A percentile compares a stretch with the other conserved stretches of the same genome.
Evolutionary conservation across 2,329 filamentous ascomycete genomes (phyloP).

Genomic region (Curvularia sp.): DNA sequence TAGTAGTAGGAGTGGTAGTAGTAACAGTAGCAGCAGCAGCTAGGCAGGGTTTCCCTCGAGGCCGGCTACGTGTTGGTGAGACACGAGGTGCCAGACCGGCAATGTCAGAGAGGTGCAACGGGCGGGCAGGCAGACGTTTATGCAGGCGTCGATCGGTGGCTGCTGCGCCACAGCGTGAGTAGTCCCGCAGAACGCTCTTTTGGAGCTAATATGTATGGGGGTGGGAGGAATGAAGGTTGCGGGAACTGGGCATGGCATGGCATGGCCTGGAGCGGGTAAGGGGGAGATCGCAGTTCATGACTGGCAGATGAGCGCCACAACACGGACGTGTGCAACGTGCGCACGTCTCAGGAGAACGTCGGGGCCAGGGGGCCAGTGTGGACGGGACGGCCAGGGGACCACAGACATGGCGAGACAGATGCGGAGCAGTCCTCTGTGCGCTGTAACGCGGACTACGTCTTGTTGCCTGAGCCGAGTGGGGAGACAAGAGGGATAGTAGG

Average conservation of each 20-base stretch:
- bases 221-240: conserved; percentile 3
- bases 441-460: conserved; percentile 2
- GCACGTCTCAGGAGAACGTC: conserved; percentile 40
- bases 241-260: background rate
- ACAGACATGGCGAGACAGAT: conserved; percentile 17
- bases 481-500: too few relatives aligned
- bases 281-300: background rate
- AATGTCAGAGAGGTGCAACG: conserved; percentile 2
- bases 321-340: conserved; percentile 19
- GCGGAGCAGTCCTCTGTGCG: conserved; percentile 10
- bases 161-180: conserved; percentile 9
- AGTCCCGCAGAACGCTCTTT: background rate
- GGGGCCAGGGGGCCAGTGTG: conserved; percentile 24
- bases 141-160: background rate
- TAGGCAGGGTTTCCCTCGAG: background rate
- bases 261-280: conserved; percentile 5
- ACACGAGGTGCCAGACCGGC: conserved; percentile 7
- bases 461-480: too few relatives aligned
- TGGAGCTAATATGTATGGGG: background rate
- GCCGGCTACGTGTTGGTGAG: conserved; percentile 8
- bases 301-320: conserved; percentile 17
- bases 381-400: conserved; percentile 21
- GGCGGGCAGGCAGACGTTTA: conserved; percentile 3
- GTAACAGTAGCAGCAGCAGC: background rate
- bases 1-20: background rate